These are phyloP conservation scores for Lentinula detonsa DNA, from an alignment of 768 basidiomycete genomes.

Conservation along the genomic window DNA sequence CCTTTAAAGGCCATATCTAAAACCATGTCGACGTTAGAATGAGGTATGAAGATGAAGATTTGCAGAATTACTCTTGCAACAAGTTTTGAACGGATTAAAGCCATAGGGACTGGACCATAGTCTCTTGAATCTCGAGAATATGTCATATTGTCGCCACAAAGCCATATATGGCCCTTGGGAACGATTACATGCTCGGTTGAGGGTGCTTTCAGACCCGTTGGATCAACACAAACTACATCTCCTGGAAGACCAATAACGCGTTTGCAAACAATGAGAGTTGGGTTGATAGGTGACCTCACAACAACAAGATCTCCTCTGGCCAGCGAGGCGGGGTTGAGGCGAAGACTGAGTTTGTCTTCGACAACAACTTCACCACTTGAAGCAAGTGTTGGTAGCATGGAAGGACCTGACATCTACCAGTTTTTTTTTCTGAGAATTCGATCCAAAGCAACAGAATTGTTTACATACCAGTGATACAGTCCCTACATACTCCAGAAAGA, in stretches of 20 bases:
- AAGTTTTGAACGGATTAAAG: slow-evolving; percentile 64
- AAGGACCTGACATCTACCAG: slow-evolving; percentile 61
- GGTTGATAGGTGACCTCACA: slow-evolving; percentile 64
- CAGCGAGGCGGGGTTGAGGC: slow-evolving; percentile 43
- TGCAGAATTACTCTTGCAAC: slow-evolving; percentile 49
- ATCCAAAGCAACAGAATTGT: neutral
- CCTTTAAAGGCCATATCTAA: slow-evolving; percentile 38
- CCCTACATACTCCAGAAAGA: slow-evolving; percentile 59
- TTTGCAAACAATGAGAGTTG: slow-evolving; percentile 72
- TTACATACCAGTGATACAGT: slow-evolving; percentile 43
- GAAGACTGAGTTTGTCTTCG: slow-evolving; percentile 53
- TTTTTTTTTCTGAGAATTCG: neutral
- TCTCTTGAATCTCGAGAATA: slow-evolving; percentile 81
- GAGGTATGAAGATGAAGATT: neutral
- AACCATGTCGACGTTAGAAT: neutral
- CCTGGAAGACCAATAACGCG: slow-evolving; percentile 87
- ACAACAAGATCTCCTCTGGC: slow-evolving; percentile 75
- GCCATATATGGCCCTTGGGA: slow-evolving; percentile 87
- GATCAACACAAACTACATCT: slow-evolving; percentile 85
- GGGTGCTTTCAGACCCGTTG: slow-evolving; percentile 58
- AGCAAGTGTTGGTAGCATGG: slow-evolving; percentile 77
- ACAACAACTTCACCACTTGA: slow-evolving; percentile 53
- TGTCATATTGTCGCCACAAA: slow-evolving; percentile 83
- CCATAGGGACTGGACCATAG: slow-evolving; percentile 91
- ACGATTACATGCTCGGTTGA: slow-evolving; percentile 70